Base-by-base conservation (phyloP, 805 yeast genomes). In the Komagataella pastoris region DNA sequence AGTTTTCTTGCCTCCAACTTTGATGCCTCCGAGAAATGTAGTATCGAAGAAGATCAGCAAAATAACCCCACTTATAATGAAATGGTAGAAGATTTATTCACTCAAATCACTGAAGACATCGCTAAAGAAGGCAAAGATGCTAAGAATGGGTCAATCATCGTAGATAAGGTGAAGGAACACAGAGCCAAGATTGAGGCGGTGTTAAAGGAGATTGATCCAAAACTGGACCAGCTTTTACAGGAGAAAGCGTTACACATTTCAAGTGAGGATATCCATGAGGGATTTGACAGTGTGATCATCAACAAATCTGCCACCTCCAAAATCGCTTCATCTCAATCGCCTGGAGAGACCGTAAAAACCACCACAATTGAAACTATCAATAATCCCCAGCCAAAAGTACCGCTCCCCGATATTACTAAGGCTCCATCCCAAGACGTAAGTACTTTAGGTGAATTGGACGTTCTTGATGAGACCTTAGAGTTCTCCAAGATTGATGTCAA, bases 191-290 rank as follows among this genome's bases (percentile, higher is more conserved):
- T 93, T 54, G 83, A 77, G 50, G 77, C 77, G 23, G 85, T 87
- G 3, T 72, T 84, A 54, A 68, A 68, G 21, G 81, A 79, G 54
- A 88, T 86, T 53, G 72, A 75, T 21, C 76, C 77, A 50, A 88
- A 86, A 64, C 70, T 89, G 56, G 80, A 75, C 46, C 78, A 77
- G 40, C 71, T 93, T 52, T 73, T 79, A 57, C 75, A 79, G 57
- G 96, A 90, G 60, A 85, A 86, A 61, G 72, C 80, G 10, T 61
- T 72, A 48, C 85, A 87, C 62, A 90, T 93, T 56, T 82, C 95
- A 2, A 83, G 93, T 50, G 98, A 90, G 14, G 99, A 91, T 66
- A 76, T 89, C 46, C 93, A 81, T 58, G 88, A 93, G 12, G 98
- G 97, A 0, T 93, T 88, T 72, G 95, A 91, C 63, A 79, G 86